Evolutionary conservation across 345 rosid genomes (phyloP).

Genomic region (Eucalyptus decipiens): DNA sequence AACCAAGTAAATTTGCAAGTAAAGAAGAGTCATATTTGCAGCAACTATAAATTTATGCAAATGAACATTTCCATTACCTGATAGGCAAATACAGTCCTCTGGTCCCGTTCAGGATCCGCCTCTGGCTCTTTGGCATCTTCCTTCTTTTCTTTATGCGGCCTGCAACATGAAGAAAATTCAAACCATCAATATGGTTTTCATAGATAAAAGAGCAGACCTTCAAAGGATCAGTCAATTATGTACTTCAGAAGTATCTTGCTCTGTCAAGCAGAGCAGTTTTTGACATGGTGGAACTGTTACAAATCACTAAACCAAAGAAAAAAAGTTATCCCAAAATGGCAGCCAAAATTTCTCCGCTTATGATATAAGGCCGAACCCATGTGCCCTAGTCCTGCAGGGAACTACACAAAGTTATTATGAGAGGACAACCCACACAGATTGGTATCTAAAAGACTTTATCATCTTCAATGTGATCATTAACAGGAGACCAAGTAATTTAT

Average conservation of each 20-base stretch:
- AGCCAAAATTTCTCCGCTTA: slow-evolving; percentile 32
- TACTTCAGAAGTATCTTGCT: neutral
- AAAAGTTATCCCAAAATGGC: slow-evolving; percentile 19
- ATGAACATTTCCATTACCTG: slow-evolving; percentile 40
- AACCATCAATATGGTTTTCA: neutral
- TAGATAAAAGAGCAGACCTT: neutral
- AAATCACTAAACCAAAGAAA: neutral
- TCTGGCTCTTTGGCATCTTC: slow-evolving; percentile 75
- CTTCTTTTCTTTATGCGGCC: slow-evolving; percentile 73
- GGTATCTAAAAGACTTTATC: neutral
- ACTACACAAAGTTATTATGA: slow-evolving; percentile 55
- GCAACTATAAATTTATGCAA: neutral
- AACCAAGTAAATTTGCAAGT: neutral
- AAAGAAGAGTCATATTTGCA: neutral
- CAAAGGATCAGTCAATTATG: neutral
- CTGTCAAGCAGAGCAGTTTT: slow-evolving; percentile 1
- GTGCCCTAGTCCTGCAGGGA: slow-evolving; percentile 64
- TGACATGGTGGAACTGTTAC: neutral
- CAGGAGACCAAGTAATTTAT: slow-evolving; percentile 19
- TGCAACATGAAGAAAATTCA: slow-evolving; percentile 19
- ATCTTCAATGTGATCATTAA: slow-evolving; percentile 21
- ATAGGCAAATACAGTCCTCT: slow-evolving; percentile 97
- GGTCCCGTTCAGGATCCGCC: slow-evolving; percentile 98
- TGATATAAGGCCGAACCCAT: slow-evolving; percentile 46
- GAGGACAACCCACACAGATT: neutral